Conservation (phyloP, 2,329 filamentous ascomycete species). For the Aureobasidium sp. region DNA sequence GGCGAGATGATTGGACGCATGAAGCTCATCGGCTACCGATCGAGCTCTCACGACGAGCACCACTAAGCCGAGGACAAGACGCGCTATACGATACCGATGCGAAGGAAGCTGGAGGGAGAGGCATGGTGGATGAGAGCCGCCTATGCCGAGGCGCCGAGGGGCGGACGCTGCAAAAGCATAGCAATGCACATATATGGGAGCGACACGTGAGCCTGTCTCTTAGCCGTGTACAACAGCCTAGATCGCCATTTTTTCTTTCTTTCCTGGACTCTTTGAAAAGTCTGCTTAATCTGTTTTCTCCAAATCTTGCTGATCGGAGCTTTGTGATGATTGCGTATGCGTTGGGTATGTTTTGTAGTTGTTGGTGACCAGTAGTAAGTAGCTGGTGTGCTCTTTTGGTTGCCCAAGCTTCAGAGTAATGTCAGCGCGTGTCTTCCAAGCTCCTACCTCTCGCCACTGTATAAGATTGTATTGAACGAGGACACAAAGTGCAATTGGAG, state of each 20-base stretch:
- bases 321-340: neutral
- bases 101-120: neutral
- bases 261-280: constrained; percentile 4
- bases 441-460: no score
- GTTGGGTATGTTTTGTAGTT: neutral
- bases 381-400: neutral
- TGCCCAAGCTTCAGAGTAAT: neutral
- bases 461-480: neutral
- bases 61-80: neutral
- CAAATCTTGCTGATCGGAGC: neutral
- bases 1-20: constrained; percentile 94
- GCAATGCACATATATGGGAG: constrained; percentile 5
- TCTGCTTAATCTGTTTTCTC: neutral
- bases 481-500: neutral
- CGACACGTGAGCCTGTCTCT: constrained; percentile 4
- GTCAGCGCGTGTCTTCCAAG: no score
- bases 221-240: constrained; percentile 12
- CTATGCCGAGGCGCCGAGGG: neutral
- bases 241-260: constrained; percentile 8
- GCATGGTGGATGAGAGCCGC: neutral
- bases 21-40: constrained; percentile 83
- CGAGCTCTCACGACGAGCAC: constrained; percentile 13
- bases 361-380: neutral
- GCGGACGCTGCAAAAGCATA: constrained; percentile 6
- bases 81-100: constrained; percentile 6